Percentiles rank a stretch among this genome's conserved stretches.
Conservation (phyloP, 2,329 filamentous ascomycete species). For the Epicoccum nigrum region DNA sequence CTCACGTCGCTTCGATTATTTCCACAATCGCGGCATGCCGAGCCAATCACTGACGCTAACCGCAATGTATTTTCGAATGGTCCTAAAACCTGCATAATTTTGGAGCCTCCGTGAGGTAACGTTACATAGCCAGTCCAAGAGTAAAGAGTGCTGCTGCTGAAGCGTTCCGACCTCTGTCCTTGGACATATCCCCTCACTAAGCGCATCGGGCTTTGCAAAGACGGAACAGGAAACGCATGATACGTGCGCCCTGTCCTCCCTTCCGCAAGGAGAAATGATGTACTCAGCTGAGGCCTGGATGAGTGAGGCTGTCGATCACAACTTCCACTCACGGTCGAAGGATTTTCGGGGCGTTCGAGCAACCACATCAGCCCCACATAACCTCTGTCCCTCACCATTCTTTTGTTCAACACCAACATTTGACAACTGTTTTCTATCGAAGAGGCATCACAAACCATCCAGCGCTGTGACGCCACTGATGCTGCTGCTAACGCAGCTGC, state of each 20-base stretch:
- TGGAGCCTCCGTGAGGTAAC: slow-evolving; percentile 3
- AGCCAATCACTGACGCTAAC: slow-evolving; percentile 4
- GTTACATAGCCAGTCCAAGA: slow-evolving; percentile 15
- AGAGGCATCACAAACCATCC: too few species aligned
- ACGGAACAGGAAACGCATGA: slow-evolving; percentile 16
- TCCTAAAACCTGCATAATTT: not conserved
- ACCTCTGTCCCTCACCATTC: not conserved
- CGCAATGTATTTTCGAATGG: not conserved
- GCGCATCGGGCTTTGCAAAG: slow-evolving; percentile 7
- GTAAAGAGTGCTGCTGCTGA: slow-evolving; percentile 1
- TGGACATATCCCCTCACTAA: slow-evolving; percentile 12
- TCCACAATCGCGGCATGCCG: not conserved
- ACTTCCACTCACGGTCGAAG: slow-evolving; percentile 11
- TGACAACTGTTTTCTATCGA: not conserved
- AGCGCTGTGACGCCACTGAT: not conserved
- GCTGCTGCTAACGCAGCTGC: not conserved
- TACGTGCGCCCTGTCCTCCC: slow-evolving; percentile 10
- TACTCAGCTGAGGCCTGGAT: slow-evolving; percentile 6
- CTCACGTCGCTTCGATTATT: not conserved
- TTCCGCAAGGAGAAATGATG: slow-evolving; percentile 12
- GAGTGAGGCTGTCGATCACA: slow-evolving; percentile 12
- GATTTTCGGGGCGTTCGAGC: slow-evolving; percentile 2
- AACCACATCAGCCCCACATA: slow-evolving; percentile 9
- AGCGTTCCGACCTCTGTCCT: slow-evolving; percentile 2
- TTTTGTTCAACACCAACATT: not conserved